Conservation (phyloP, 345 rosid species). For the Bruguiera sexangula region DNA sequence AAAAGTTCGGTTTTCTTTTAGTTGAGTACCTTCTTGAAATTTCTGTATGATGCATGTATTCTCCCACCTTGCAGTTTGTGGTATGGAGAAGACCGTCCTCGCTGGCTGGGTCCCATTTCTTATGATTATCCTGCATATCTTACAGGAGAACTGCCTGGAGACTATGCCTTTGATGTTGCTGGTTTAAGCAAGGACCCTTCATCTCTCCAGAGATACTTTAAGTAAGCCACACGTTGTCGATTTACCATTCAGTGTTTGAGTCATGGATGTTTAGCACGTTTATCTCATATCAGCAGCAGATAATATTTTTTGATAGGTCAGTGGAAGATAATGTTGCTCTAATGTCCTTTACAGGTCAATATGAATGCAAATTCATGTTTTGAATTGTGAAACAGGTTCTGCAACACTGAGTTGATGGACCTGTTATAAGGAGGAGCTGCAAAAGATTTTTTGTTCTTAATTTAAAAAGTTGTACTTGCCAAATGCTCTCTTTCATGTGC, state of each 20-base stretch:
- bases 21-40: not conserved
- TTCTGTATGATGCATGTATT: not conserved
- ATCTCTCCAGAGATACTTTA: constrained; percentile 61
- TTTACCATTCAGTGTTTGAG: not conserved
- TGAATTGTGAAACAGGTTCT: not conserved
- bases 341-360: not conserved
- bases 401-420: too few species aligned
- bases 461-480: too few species aligned
- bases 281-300: not conserved
- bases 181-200: constrained; percentile 67
- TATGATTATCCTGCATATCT: constrained; percentile 72
- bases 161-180: constrained; percentile 89
- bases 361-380: not conserved
- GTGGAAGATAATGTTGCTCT: too few species aligned
- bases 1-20: not conserved
- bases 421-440: too few species aligned
- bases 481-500: not conserved
- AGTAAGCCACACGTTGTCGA: constrained; percentile 35
- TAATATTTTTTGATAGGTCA: too few species aligned
- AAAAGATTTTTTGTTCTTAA: too few species aligned
- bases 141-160: constrained; percentile 81
- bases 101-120: constrained; percentile 93
- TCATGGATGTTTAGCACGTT: not conserved
- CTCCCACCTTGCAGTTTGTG: constrained; percentile 52
- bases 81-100: constrained; percentile 89